phyloP scores from a whole-genome alignment of 495 filamentous ascomycete species.

The Elaphomyces granulatus region DNA sequence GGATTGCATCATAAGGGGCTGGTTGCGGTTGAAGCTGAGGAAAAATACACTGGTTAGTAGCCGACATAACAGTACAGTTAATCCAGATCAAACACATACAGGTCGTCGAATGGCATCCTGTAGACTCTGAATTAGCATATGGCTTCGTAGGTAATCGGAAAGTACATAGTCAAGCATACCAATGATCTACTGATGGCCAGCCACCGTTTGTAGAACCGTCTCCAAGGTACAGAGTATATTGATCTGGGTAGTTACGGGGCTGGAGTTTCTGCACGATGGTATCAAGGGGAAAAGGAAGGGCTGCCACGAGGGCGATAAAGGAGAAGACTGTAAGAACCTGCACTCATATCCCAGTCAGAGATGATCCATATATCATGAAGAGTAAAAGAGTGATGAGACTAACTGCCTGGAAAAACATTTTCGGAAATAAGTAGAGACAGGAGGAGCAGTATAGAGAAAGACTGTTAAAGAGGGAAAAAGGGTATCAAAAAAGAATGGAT shows the following conservation, averaged over 20 bases:
- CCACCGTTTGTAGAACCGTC: constrained; percentile 2
- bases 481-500: not conserved
- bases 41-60: not conserved
- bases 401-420: no score
- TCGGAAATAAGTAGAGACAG: no score
- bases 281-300: not conserved
- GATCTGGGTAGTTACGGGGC: not conserved
- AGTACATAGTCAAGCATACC: not conserved
- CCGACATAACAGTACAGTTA: not conserved
- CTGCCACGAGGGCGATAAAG: not conserved
- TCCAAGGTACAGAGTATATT: constrained; percentile 2
- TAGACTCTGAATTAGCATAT: not conserved
- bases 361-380: no score
- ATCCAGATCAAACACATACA: not conserved
- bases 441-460: no score
- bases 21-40: constrained; percentile 19
- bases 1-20: constrained; percentile 16
- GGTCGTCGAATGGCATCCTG: not conserved
- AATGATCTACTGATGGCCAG: constrained; percentile 2
- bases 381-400: no score
- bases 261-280: no score
- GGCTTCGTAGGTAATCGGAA: not conserved
- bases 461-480: not conserved
- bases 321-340: no score
- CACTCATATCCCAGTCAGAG: no score